Evolutionary conservation across 2,329 filamentous ascomycete species (phyloP).

Genomic region (Aspergillus eucalypticola): DNA sequence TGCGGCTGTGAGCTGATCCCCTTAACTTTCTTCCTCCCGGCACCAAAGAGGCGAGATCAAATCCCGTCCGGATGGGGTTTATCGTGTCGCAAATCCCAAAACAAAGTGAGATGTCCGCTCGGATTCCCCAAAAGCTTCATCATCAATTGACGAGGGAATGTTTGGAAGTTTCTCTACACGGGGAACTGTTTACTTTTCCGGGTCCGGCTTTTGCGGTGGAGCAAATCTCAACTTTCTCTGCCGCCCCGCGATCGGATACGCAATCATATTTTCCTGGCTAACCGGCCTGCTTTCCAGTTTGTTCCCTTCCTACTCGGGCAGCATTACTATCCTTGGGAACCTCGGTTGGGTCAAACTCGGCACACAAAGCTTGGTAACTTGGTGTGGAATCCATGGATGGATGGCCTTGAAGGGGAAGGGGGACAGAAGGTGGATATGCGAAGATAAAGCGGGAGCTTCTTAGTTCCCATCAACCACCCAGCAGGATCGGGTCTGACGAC

Average conservation of each 20-base stretch:
- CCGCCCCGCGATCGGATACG: constrained; percentile 16
- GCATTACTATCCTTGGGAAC: background rate
- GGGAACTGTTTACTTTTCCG: constrained; percentile 22
- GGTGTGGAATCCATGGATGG: background rate
- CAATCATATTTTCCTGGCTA: constrained; percentile 4
- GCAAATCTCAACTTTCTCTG: constrained; percentile 11
- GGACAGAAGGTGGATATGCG: background rate
- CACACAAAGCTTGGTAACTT: background rate
- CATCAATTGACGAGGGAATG: constrained; percentile 1
- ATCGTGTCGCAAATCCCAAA: background rate
- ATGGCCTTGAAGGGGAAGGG: background rate
- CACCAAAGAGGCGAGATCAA: background rate
- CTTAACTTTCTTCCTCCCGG: background rate
- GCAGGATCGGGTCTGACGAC: background rate
- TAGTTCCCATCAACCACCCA: background rate
- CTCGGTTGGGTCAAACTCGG: constrained; percentile 2
- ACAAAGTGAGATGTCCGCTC: no score
- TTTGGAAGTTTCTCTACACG: constrained; percentile 24
- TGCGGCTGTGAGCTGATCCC: background rate
- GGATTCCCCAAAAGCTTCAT: background rate
- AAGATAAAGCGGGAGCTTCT: background rate
- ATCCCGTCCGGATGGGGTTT: no score
- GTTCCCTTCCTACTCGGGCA: background rate
- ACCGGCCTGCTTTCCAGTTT: background rate
- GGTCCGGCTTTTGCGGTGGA: constrained; percentile 19